Conservation (phyloP, 2,329 filamentous ascomycete species). For the Clarireedia paspali region DNA sequence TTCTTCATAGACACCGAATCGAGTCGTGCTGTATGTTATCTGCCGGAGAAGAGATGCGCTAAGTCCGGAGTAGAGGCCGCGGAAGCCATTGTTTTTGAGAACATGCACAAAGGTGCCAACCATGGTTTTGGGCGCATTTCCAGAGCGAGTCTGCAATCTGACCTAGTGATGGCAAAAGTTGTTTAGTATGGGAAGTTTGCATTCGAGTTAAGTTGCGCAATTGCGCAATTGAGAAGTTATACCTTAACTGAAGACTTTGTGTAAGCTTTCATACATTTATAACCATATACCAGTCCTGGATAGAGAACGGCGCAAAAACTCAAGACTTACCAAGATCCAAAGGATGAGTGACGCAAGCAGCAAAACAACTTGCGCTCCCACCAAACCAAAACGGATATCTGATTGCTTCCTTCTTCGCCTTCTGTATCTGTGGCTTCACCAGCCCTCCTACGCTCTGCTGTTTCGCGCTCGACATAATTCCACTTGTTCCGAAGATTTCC, state of each 20-base stretch:
- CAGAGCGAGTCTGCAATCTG: conserved; percentile 75
- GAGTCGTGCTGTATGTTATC: conserved; percentile 90
- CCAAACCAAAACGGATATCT: conserved; percentile 91
- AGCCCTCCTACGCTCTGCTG: conserved; percentile 5
- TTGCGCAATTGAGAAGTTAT: conserved; percentile 8
- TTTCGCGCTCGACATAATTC: conserved; percentile 12
- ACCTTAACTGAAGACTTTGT: conserved; percentile 20
- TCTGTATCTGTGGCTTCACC: conserved; percentile 14
- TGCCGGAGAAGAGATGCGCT: conserved; percentile 90
- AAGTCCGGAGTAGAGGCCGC: conserved; percentile 82
- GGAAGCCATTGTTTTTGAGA: conserved; percentile 63
- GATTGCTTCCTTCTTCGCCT: conserved; percentile 24
- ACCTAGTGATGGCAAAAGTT: conserved; percentile 45
- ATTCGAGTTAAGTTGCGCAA: neutral
- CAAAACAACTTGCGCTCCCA: conserved; percentile 86
- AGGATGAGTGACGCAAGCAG: conserved; percentile 86
- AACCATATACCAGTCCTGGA: conserved; percentile 7
- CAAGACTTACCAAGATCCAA: conserved; percentile 70
- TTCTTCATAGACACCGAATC: conserved; percentile 94
- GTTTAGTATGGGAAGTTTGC: neutral
- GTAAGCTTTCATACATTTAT: conserved; percentile 3
- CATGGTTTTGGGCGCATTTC: conserved; percentile 74
- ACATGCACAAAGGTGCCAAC: conserved; percentile 79
- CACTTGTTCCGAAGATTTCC: conserved; percentile 20
- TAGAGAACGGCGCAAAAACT: neutral